Conservation (phyloP, 495 filamentous ascomycete species). For the Clavariopsis aquatica region DNA sequence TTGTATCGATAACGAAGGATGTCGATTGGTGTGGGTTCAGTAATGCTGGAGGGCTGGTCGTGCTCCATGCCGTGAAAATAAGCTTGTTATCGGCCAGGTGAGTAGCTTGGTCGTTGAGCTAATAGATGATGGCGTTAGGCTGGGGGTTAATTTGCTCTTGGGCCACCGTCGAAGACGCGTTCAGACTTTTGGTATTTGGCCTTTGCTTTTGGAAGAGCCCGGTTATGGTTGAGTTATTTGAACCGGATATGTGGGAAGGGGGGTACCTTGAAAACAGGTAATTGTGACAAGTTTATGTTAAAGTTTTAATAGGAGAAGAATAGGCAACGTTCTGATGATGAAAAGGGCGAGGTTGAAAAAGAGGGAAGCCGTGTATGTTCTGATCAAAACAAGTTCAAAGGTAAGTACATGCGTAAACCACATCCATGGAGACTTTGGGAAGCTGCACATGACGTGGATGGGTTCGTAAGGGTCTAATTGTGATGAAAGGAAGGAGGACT, state of each 20-base stretch:
- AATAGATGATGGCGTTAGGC: no score
- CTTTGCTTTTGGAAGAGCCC: conserved; percentile 41
- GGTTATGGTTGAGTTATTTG: conserved; percentile 32
- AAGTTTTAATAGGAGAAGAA: background rate
- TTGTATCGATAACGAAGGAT: conserved; percentile 57
- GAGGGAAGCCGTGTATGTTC: background rate
- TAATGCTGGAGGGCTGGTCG: conserved; percentile 39
- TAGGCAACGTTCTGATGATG: background rate
- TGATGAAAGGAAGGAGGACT: background rate
- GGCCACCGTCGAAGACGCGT: conserved; percentile 1
- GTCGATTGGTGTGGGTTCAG: conserved; percentile 48
- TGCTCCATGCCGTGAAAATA: conserved; percentile 6
- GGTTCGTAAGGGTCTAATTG: background rate
- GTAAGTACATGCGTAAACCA: background rate
- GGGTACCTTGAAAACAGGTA: conserved; percentile 17
- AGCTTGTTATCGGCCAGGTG: conserved; percentile 8
- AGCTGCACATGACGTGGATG: background rate
- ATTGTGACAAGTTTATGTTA: background rate
- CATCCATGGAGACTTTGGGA: no score
- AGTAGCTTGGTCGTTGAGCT: conserved; percentile 22
- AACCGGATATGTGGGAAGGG: background rate
- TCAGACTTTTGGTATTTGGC: conserved; percentile 8
- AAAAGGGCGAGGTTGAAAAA: background rate
- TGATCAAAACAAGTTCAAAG: background rate
- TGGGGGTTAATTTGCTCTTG: conserved; percentile 3